Base-by-base conservation (phyloP, 306 rosid species). In the Chamaecrista fasciculata region DNA sequence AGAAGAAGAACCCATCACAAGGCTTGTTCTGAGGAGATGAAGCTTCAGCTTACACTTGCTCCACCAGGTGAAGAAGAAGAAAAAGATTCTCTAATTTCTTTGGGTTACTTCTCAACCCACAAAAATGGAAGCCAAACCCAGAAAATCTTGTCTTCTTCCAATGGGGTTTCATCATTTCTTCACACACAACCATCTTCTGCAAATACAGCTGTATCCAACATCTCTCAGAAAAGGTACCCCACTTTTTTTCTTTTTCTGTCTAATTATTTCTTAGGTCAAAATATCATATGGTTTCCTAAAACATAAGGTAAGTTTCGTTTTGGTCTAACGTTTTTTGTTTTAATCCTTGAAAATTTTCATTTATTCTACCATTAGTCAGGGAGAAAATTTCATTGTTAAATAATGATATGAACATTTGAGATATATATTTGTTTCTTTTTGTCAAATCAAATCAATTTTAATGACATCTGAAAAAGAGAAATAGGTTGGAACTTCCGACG, bases 11-110 rank as follows among this genome's bases (percentile, higher is more conserved):
- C 75, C 78, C 68, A 64, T 73, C 65, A 59, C 29, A 75, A 77
- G 46, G 69, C 39, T 66, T 71, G 34, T 66, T 84, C 83, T 19
- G 96, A 89, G 56, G 97, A 92, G 74, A 83, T 69, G 37, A 82
- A 80, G 39, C 66, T 94, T 19, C 97, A 94, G 85, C 95, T 94
- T 11, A 90, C 89, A 83, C 98, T 94, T 70, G 95, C 88, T 59
- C 96, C 93, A 20, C 99, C 99, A 1, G 89, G 97, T 47, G 89
- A 84, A 68, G 80, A 88, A 33, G 19, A 24, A 81, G 69, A 77
- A 76, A 65, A 64, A 80, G 76, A 60, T 44, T 86, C 91, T 58
- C 73, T 73, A 16, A 66, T 83, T 26, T 76, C 85, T 74, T 71
- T 82, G 58, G 78, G 87, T 23, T 77, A 75, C 73, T 81, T 68